phyloP scores from a whole-genome alignment of 2,329 filamentous ascomycete species.

The Alternaria longipes region DNA sequence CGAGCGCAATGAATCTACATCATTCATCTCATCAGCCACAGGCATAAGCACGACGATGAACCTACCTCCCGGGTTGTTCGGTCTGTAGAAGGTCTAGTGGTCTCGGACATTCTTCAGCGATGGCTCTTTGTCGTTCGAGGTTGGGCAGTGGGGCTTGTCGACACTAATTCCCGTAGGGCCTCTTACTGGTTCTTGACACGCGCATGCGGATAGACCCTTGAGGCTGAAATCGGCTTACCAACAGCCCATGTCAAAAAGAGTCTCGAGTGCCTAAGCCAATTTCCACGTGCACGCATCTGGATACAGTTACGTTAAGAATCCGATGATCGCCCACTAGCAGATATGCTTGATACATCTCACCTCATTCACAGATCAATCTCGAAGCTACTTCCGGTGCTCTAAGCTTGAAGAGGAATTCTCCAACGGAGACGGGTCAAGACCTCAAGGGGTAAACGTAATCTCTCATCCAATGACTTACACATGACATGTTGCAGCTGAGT shows the following conservation, averaged over 20 bases:
- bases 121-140: no score
- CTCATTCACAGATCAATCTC: conserved; percentile 8
- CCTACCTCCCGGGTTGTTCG: background rate
- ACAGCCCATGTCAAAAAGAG: conserved; percentile 20
- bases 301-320: conserved; percentile 26
- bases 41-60: background rate
- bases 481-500: background rate
- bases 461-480: background rate
- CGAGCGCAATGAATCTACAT: background rate
- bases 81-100: background rate
- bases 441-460: background rate
- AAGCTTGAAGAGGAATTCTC: background rate
- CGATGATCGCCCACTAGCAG: conserved; percentile 29
- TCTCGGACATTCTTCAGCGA: background rate
- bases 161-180: background rate
- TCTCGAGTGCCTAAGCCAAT: background rate
- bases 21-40: conserved; percentile 9
- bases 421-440: background rate
- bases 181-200: background rate
- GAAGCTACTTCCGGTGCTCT: conserved; percentile 4
- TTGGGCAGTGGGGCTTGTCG: no score
- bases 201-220: conserved; percentile 1
- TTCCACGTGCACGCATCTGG: conserved; percentile 15
- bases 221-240: conserved; percentile 20
- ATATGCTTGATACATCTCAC: conserved; percentile 32